Conservation (phyloP, 2,329 filamentous ascomycete genomes). For the Claviceps pusilla region DNA sequence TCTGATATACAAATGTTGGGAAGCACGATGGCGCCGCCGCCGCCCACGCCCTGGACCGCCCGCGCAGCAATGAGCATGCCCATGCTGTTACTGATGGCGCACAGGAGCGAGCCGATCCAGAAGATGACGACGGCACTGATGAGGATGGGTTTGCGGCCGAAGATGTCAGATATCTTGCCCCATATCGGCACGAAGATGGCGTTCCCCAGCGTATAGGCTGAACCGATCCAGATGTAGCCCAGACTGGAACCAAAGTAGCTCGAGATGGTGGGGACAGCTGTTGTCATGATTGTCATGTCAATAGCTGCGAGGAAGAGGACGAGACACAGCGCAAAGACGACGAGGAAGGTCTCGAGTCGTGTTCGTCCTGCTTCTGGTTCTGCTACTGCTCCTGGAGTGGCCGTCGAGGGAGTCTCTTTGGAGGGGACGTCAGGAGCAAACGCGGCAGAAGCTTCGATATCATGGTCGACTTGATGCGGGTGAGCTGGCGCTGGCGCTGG, state of each 20-base stretch:
- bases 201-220: conserved; percentile 56
- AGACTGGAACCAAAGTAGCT: conserved; percentile 47
- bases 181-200: conserved; percentile 53
- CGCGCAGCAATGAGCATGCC: conserved; percentile 38
- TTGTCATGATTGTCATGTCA: conserved; percentile 49
- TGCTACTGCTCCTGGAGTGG: neutral
- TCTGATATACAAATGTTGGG: conserved; percentile 46
- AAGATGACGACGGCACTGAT: conserved; percentile 36
- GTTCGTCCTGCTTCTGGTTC: conserved; percentile 22
- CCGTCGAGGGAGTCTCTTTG: neutral
- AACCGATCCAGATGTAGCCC: conserved; percentile 67
- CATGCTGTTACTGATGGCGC: conserved; percentile 34
- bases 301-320: conserved; percentile 39
- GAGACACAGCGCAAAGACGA: conserved; percentile 27
- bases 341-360: conserved; percentile 22
- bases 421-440: neutral
- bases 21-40: conserved; percentile 42
- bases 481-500: neutral
- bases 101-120: conserved; percentile 38
- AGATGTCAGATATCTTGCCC: conserved; percentile 48
- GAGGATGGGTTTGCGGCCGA: conserved; percentile 40
- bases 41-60: conserved; percentile 42
- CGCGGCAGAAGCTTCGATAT: conserved; percentile 6
- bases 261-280: conserved; percentile 51
- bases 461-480: neutral